A percentile compares a stretch with the other conserved stretches of the same genome.
phyloP scores from a whole-genome alignment of 176 grass and related monocot species.

The Carex cristatella region DNA sequence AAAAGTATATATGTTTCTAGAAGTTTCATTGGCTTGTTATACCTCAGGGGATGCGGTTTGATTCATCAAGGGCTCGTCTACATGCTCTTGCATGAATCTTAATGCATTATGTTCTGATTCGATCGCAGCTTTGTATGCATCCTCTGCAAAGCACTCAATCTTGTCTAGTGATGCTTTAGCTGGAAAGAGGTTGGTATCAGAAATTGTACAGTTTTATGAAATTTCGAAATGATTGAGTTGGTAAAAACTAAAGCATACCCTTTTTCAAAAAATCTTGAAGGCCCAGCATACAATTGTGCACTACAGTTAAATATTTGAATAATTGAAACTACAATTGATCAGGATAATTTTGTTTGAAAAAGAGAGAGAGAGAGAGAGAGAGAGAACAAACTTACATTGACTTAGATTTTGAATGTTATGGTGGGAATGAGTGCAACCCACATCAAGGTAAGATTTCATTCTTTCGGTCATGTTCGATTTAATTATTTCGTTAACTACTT shows the following conservation, averaged over 20 bases:
- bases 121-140: constrained; percentile 23
- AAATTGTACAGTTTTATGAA: neutral
- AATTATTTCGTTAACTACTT: constrained; percentile 34
- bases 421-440: constrained; percentile 34
- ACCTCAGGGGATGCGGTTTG: neutral
- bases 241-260: constrained; percentile 25
- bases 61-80: neutral
- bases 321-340: neutral
- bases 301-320: constrained; percentile 21
- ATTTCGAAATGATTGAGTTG: neutral
- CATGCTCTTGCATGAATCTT: neutral
- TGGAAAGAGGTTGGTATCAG: constrained; percentile 10
- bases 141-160: constrained; percentile 37
- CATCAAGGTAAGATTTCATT: constrained; percentile 54
- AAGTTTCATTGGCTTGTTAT: neutral
- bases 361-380: neutral
- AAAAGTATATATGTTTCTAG: too few relatives aligned
- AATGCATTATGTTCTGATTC: constrained; percentile 21
- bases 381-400: constrained; percentile 48
- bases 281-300: constrained; percentile 39
- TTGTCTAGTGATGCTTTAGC: constrained; percentile 43
- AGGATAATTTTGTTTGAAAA: neutral
- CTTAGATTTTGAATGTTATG: constrained; percentile 48
- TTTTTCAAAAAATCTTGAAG: constrained; percentile 44
- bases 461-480: constrained; percentile 51